phyloP scores from a whole-genome alignment of 305 asterid genomes.

The Ajuga reptans region DNA sequence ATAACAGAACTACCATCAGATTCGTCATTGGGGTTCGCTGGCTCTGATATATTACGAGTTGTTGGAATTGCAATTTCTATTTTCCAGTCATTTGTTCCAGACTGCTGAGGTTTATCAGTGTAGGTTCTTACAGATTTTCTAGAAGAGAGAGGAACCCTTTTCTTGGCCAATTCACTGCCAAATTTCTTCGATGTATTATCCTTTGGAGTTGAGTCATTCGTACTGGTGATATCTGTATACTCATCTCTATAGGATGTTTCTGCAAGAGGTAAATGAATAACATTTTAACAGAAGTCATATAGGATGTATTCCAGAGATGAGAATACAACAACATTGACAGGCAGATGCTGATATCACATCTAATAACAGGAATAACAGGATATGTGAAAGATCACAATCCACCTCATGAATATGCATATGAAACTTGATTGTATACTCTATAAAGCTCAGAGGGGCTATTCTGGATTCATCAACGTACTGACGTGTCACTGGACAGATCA shows the following conservation, averaged over 20 bases:
- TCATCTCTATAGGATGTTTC: slow-evolving; percentile 64
- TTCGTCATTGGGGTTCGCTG: slow-evolving; percentile 52
- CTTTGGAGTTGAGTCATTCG: slow-evolving; percentile 45
- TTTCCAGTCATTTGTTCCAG: slow-evolving; percentile 62
- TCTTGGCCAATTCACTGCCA: slow-evolving; percentile 39
- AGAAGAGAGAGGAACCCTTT: slow-evolving; percentile 54
- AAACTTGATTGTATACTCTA: not conserved
- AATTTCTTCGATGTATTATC: slow-evolving; percentile 38
- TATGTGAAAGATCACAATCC: not conserved
- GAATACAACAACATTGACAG: not conserved
- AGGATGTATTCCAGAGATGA: slow-evolving; percentile 10
- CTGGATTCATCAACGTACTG: slow-evolving; percentile 1
- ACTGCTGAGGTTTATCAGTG: slow-evolving; percentile 49
- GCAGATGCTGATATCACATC: slow-evolving; percentile 15
- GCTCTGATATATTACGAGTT: slow-evolving; percentile 30
- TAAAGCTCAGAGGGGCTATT: not conserved
- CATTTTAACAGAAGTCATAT: slow-evolving; percentile 10
- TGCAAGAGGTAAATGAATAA: slow-evolving; percentile 38
- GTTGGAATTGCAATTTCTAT: slow-evolving; percentile 77
- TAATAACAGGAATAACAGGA: not conserved
- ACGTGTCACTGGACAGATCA: not conserved
- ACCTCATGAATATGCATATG: slow-evolving; percentile 1
- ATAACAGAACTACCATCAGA: slow-evolving; percentile 67
- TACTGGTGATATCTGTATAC: slow-evolving; percentile 53
- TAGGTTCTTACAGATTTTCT: slow-evolving; percentile 46